Evolutionary conservation across 768 basidiomycete species (phyloP).

Genomic region (Gloeostereum incarnatum): DNA sequence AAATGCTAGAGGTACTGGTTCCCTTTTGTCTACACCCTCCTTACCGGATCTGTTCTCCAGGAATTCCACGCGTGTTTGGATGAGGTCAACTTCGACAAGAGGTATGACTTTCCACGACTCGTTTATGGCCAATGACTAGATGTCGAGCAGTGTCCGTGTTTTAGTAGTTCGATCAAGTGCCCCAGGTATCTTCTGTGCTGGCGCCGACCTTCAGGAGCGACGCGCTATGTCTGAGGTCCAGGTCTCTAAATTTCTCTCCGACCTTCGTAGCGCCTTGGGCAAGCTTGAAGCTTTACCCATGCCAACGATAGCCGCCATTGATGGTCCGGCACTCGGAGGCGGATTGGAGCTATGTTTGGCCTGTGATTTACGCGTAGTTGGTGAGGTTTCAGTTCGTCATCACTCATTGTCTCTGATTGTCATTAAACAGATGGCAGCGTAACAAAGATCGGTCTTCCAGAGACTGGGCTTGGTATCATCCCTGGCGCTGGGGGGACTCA

Average conservation of each 20-base stretch:
- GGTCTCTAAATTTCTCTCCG: slow-evolving; percentile 69
- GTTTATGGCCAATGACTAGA: slow-evolving; percentile 5
- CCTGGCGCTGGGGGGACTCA: slow-evolving; percentile 91
- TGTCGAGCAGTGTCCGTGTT: slow-evolving; percentile 49
- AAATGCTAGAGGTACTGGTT: slow-evolving; percentile 51
- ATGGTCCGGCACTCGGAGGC: slow-evolving; percentile 91
- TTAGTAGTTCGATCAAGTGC: slow-evolving; percentile 79
- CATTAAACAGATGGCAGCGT: slow-evolving; percentile 43
- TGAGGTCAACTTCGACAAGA: slow-evolving; percentile 54
- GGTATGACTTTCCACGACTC: slow-evolving; percentile 22
- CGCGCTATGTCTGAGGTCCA: slow-evolving; percentile 72
- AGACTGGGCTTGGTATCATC: slow-evolving; percentile 72
- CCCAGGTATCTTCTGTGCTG: slow-evolving; percentile 80
- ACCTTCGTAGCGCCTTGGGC: slow-evolving; percentile 61
- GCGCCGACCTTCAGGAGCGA: slow-evolving; percentile 83
- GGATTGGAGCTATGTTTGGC: slow-evolving; percentile 83
- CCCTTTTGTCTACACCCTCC: slow-evolving; percentile 5
- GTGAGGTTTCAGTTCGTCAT: slow-evolving; percentile 31
- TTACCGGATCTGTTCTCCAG: slow-evolving; percentile 23
- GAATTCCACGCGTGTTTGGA: slow-evolving; percentile 67
- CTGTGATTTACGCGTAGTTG: slow-evolving; percentile 86
- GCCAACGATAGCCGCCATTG: slow-evolving; percentile 89
- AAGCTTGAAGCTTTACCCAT: slow-evolving; percentile 77
- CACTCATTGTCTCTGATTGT: not conserved
- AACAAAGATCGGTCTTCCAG: slow-evolving; percentile 83